Conservation (phyloP, 140 eudicot species). For the Bidens hawaiensis region DNA sequence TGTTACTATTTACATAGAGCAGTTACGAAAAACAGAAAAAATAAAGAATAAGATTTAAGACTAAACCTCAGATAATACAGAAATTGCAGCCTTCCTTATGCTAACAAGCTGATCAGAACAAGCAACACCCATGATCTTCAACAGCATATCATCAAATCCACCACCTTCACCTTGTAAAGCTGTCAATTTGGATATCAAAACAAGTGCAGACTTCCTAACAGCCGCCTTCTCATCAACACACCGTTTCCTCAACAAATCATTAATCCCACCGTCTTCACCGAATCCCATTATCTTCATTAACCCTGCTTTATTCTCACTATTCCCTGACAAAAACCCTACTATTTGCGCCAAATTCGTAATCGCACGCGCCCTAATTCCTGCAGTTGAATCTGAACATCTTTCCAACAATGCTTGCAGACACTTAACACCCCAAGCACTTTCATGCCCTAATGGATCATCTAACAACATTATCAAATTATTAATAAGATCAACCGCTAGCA, state of each 20-base stretch:
- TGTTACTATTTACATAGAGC: neutral
- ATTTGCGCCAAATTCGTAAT: constrained; percentile 79
- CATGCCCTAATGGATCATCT: constrained; percentile 41
- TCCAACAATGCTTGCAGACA: constrained; percentile 61
- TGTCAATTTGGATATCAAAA: constrained; percentile 63
- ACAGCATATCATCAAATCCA: constrained; percentile 62
- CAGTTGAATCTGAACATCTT: constrained; percentile 76
- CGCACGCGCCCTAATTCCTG: constrained; percentile 80
- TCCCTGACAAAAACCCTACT: constrained; percentile 44
- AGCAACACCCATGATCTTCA: constrained; percentile 78
- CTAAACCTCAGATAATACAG: constrained; percentile 89
- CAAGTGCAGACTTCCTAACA: constrained; percentile 90
- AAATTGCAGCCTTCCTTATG: constrained; percentile 88
- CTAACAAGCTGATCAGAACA: constrained; percentile 99
- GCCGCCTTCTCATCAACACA: constrained; percentile 95
- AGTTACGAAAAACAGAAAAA: neutral
- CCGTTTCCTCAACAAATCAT: constrained; percentile 52
- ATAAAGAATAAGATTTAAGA: neutral
- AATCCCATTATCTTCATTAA: constrained; percentile 65
- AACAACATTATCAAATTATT: constrained; percentile 46
- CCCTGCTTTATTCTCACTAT: constrained; percentile 26
- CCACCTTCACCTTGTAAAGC: constrained; percentile 56
- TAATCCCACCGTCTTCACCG: constrained; percentile 44
- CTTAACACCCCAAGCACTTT: constrained; percentile 66
- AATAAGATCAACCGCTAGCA: constrained; percentile 75